Conservation (phyloP, 305 asterid genomes). For the Fraxinus velutina region DNA sequence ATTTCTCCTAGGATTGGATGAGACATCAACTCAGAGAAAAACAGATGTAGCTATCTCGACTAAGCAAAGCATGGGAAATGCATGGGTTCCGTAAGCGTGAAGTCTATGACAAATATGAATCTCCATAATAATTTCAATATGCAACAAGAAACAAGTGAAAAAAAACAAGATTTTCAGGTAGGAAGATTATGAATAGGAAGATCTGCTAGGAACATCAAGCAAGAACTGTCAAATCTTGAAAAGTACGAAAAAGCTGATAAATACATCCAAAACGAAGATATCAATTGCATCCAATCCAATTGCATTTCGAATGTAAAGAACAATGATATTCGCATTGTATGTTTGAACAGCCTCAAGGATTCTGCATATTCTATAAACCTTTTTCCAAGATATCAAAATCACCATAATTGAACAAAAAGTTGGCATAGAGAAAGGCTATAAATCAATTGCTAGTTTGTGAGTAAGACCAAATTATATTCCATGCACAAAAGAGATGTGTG, state of each 20-base stretch:
- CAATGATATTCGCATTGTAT: constrained; percentile 27
- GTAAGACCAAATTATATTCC: not conserved
- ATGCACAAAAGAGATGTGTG: constrained; percentile 25
- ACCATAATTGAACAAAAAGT: constrained; percentile 18
- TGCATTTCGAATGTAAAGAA: constrained; percentile 29
- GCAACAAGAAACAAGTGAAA: not conserved
- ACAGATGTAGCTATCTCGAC: not conserved
- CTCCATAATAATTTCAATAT: not conserved
- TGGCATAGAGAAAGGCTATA: not conserved
- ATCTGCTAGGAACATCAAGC: not conserved
- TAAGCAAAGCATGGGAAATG: not conserved
- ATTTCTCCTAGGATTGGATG: not conserved
- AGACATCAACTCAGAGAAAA: not conserved
- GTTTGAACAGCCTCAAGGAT: constrained; percentile 27
- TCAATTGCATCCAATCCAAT: constrained; percentile 15
- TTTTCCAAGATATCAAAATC: constrained; percentile 23
- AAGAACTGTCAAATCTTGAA: not conserved
- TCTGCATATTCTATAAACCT: constrained; percentile 31
- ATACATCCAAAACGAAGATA: not conserved
- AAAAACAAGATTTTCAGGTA: too few relatives aligned
- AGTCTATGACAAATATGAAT: not conserved
- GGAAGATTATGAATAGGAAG: not conserved
- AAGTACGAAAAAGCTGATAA: not conserved
- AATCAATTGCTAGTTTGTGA: constrained; percentile 6
- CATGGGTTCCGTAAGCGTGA: not conserved